These are phyloP conservation scores for Diaporthe aspalathi DNA, from an alignment of 2,329 filamentous ascomycete species.

Conservation along the genomic window DNA sequence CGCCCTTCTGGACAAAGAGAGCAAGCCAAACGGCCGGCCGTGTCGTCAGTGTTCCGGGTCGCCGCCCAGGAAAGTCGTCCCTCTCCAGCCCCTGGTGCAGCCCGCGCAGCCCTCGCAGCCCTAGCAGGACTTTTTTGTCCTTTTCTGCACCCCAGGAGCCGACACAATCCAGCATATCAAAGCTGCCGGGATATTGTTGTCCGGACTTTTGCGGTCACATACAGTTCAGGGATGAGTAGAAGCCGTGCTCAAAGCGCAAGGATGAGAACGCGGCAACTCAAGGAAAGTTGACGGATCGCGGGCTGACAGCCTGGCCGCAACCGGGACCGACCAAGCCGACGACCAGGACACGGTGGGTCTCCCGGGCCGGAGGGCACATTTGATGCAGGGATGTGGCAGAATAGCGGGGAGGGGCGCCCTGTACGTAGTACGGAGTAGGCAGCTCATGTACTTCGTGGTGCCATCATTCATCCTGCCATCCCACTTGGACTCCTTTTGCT, in stretches of 20 bases:
- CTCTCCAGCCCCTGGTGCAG: neutral
- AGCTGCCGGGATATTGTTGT: slow-evolving; percentile 24
- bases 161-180: slow-evolving; percentile 28
- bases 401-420: too few species aligned
- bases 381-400: slow-evolving; percentile 6
- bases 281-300: slow-evolving; percentile 2
- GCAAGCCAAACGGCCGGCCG: slow-evolving; percentile 12
- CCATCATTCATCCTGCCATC: too few species aligned
- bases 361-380: neutral
- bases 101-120: neutral
- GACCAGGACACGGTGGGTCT: neutral
- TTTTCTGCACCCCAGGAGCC: neutral
- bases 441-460: too few species aligned
- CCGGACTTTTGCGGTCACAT: slow-evolving; percentile 22
- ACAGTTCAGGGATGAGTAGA: slow-evolving; percentile 3
- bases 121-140: neutral
- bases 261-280: neutral
- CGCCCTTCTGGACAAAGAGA: slow-evolving; percentile 11
- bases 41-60: slow-evolving; percentile 6
- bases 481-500: too few species aligned
- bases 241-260: neutral
- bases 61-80: too few species aligned
- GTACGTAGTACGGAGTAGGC: too few species aligned
- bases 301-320: slow-evolving; percentile 28
- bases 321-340: slow-evolving; percentile 12